Evolutionary conservation across 2,329 filamentous ascomycete species (phyloP), one percentile per base, ranked within the genome.

Genomic region (Ceratocystis ficicola): DNA sequence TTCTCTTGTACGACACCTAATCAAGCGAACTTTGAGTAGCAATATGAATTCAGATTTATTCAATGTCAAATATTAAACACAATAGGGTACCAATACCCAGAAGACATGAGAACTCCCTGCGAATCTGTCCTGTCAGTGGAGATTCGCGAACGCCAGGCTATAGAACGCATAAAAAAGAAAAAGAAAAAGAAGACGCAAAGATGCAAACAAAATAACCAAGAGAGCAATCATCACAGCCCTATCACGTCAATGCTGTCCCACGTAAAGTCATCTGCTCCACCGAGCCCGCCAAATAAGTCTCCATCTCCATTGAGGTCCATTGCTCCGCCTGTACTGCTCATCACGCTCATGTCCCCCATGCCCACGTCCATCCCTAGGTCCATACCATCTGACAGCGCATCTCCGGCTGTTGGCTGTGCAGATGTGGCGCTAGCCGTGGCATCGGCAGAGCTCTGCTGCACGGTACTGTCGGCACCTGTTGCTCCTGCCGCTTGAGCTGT

Each of bases 401-500:
- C 75, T 60, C 78, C 76, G 12, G 72, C 22, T 41, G 28, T 17
- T 20, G 36, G 20, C 22, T 46, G 75, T 2, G 78, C 78, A 0
- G 76, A 41, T 12, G 36, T 78, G 1, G 75, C 77, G 67, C 80
- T 74, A 17, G 76, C 75, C 61, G 78, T 76, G 12, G 72, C 10
- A 22, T 22, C 15, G 25, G 12, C 36, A 12, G 28, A 67, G 15
- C 28, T 15, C 20, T 20, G 20, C 15, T 22, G 75, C 2, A 78
- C 77, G 0, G 76, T 78, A 1, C 75, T 77, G 67, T 80, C 74
- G 17, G 76, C 75, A 61, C 79, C 77, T 10, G 72, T 8, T n/a
- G 59, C 22, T 12, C 7, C 41, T 4, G n/a, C 65, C n/a, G 20
- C 50, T 25, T 20, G 50, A 59, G 10, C 46, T n/a, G 30, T 76